Percentiles rank a stretch among this genome's conserved stretches.
These are phyloP conservation scores for Macroventuria anomochaeta DNA, from an alignment of 2,329 filamentous ascomycete species.

Conservation along the genomic window DNA sequence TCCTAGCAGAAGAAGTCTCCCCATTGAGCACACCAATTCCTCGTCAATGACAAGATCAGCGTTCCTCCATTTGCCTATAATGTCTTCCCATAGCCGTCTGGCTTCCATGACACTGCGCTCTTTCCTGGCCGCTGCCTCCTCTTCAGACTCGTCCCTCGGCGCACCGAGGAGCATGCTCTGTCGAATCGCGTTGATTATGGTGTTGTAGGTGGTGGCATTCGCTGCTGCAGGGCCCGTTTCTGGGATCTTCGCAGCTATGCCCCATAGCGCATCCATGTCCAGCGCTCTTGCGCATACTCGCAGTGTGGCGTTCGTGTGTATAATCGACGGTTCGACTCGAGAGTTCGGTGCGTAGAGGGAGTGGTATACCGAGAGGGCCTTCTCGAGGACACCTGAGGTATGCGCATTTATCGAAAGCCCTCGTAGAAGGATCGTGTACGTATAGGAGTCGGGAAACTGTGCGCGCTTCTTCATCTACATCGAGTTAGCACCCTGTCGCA, in stretches of 20 bases:
- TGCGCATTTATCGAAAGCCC: constrained; percentile 71
- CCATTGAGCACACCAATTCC: constrained; percentile 80
- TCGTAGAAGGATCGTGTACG: constrained; percentile 82
- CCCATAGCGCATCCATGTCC: constrained; percentile 83
- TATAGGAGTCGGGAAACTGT: constrained; percentile 79
- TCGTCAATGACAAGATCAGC: constrained; percentile 78
- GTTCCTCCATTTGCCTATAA: constrained; percentile 75
- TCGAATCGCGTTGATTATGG: constrained; percentile 77
- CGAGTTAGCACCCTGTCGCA: constrained; percentile 19
- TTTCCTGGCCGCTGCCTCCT: constrained; percentile 36
- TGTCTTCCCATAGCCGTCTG: constrained; percentile 79
- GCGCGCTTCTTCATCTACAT: constrained; percentile 87
- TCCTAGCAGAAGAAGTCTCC: constrained; percentile 73
- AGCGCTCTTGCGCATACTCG: constrained; percentile 76
- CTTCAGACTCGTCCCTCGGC: constrained; percentile 38
- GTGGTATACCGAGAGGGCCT: constrained; percentile 78
- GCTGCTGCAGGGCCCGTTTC: constrained; percentile 67
- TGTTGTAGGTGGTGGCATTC: constrained; percentile 78
- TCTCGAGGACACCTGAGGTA: constrained; percentile 65
- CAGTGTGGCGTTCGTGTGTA: constrained; percentile 89
- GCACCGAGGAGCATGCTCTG: constrained; percentile 36
- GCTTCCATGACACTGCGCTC: constrained; percentile 67
- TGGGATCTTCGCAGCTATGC: constrained; percentile 74
- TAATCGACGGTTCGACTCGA: constrained; percentile 72
- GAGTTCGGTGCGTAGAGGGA: constrained; percentile 70